Percentiles rank a stretch among this genome's conserved stretches.
Evolutionary conservation across 2,329 filamentous ascomycete genomes (phyloP).

Genomic region (Trichoderma simmonsii): DNA sequence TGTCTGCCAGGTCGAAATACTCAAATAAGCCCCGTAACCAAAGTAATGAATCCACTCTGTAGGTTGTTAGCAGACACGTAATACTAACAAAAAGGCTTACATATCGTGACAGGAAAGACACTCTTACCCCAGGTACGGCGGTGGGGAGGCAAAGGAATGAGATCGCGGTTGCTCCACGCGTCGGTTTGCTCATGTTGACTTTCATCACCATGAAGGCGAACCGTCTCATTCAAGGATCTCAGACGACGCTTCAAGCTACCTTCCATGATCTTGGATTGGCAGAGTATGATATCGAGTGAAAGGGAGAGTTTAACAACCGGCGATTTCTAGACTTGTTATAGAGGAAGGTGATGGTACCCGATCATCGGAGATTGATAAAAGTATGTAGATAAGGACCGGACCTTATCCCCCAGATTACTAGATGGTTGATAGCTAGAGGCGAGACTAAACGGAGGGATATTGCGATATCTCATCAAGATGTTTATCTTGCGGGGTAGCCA

Average conservation of each 20-base stretch:
- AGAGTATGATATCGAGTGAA: neutral
- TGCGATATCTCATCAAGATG: neutral
- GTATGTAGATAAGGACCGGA: neutral
- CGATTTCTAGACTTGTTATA: neutral
- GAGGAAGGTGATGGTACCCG: neutral
- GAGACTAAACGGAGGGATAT: neutral
- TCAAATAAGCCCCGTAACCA: neutral
- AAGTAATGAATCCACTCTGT: neutral
- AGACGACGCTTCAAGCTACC: neutral
- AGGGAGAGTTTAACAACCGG: neutral
- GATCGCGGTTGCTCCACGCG: neutral
- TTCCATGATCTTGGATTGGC: neutral
- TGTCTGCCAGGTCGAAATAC: neutral
- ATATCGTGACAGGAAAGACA: neutral
- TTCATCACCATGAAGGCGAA: neutral
- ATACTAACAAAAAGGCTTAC: accelerated
- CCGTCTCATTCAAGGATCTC: neutral
- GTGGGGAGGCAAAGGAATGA: neutral
- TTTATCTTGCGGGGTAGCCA: neutral
- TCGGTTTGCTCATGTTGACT: neutral
- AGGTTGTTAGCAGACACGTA: neutral
- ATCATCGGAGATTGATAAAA: neutral
- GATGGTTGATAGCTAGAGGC: neutral
- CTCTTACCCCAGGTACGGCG: neutral
- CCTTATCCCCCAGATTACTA: neutral